These are phyloP conservation scores for Fraxinus excelsior DNA, from an alignment of 257 asterid species.

Conservation along the genomic window DNA sequence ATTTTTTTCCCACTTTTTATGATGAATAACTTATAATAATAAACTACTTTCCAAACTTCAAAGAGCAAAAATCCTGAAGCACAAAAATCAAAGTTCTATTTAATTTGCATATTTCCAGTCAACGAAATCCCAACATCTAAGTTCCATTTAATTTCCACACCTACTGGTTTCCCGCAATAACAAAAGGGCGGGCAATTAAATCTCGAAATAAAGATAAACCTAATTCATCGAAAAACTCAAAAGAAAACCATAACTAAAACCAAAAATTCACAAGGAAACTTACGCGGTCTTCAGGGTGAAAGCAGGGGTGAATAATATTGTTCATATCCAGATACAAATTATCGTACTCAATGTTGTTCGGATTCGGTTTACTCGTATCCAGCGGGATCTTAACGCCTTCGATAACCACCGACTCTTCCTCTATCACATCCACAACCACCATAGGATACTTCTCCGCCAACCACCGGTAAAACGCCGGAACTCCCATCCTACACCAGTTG, in stretches of 20 bases:
- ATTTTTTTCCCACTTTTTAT: no score
- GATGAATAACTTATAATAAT: neutral
- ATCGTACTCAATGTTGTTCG: constrained; percentile 78
- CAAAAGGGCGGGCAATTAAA: neutral
- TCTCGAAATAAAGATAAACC: neutral
- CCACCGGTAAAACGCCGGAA: constrained; percentile 98
- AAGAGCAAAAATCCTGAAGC: neutral
- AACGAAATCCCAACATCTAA: neutral
- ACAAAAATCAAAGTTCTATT: neutral
- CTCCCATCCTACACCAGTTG: constrained; percentile 63
- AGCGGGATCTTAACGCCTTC: constrained; percentile 76
- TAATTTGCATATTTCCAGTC: neutral
- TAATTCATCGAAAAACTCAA: neutral
- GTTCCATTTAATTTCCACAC: neutral
- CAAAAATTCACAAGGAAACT: constrained; percentile 23
- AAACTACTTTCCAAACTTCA: neutral
- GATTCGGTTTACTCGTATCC: constrained; percentile 92
- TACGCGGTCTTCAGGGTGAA: constrained; percentile 96
- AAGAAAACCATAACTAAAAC: neutral
- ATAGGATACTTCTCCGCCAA: constrained; percentile 95
- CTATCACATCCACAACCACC: constrained; percentile 82
- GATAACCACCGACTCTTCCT: constrained; percentile 82
- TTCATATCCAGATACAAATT: constrained; percentile 93
- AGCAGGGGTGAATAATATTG: constrained; percentile 92
- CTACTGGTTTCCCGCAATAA: neutral